phyloP scores from a whole-genome alignment of 495 filamentous ascomycete species.

The Talaromyces stipitatus region DNA sequence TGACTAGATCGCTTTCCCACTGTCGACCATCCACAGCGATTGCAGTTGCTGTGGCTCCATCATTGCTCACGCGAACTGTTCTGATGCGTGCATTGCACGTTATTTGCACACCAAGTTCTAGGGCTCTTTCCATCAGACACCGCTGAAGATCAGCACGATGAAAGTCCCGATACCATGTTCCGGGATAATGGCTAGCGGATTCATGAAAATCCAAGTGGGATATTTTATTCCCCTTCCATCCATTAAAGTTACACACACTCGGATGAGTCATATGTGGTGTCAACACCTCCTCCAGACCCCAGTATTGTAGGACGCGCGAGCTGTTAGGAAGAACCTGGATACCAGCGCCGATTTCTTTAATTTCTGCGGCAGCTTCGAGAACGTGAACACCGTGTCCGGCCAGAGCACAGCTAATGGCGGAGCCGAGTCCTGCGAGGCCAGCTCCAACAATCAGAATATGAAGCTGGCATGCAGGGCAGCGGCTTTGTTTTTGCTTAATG shows the following conservation, averaged over 20 bases:
- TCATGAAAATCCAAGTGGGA: constrained; percentile 41
- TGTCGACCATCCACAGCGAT: constrained; percentile 21
- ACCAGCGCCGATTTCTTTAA: constrained; percentile 46
- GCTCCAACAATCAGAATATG: constrained; percentile 51
- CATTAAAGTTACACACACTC: constrained; percentile 48
- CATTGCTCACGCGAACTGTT: constrained; percentile 24
- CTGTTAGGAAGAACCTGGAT: constrained; percentile 52
- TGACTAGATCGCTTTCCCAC: constrained; percentile 43
- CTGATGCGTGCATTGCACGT: constrained; percentile 35
- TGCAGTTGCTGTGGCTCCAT: constrained; percentile 18
- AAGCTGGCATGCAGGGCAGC: constrained; percentile 10
- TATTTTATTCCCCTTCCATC: constrained; percentile 42
- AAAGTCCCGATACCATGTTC: constrained; percentile 51
- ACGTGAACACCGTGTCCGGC: constrained; percentile 54
- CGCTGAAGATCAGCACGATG: constrained; percentile 51
- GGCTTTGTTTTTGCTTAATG: constrained; percentile 10
- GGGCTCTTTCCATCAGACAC: constrained; percentile 42
- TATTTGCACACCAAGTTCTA: constrained; percentile 42
- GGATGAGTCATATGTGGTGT: constrained; percentile 43
- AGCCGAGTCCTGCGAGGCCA: constrained; percentile 55
- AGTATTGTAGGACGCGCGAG: constrained; percentile 44
- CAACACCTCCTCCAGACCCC: constrained; percentile 41
- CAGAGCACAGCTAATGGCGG: constrained; percentile 52
- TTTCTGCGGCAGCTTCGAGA: constrained; percentile 50
- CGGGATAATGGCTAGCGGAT: constrained; percentile 34